Evolutionary conservation across 768 basidiomycete genomes (phyloP).

Genomic region (Russula emetica): DNA sequence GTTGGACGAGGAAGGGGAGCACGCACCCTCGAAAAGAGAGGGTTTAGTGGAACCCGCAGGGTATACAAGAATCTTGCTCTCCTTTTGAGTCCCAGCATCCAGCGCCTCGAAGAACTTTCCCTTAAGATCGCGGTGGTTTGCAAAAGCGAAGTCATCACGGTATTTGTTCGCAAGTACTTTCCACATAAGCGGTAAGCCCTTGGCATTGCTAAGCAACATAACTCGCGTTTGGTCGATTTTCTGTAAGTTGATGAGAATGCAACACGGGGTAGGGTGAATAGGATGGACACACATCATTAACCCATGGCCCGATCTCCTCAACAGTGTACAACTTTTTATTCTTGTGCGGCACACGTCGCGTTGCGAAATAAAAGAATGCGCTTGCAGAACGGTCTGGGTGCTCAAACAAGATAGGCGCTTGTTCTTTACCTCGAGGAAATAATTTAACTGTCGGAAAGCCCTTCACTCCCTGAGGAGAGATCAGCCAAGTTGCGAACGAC

Average conservation of each 20-base stretch:
- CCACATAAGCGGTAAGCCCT: slow-evolving; percentile 75
- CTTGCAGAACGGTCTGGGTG: slow-evolving; percentile 64
- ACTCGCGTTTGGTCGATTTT: slow-evolving; percentile 48
- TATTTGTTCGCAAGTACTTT: slow-evolving; percentile 73
- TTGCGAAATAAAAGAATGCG: slow-evolving; percentile 71
- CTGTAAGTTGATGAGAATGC: slow-evolving; percentile 29
- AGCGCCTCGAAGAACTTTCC: slow-evolving; percentile 54
- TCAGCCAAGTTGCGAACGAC: neutral
- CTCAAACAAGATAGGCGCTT: slow-evolving; percentile 62
- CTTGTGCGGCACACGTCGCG: slow-evolving; percentile 66
- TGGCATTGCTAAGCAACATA: slow-evolving; percentile 70
- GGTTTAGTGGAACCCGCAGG: slow-evolving; percentile 53
- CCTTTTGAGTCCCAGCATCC: slow-evolving; percentile 47
- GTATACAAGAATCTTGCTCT: slow-evolving; percentile 69
- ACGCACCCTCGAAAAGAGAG: slow-evolving; percentile 63
- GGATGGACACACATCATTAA: slow-evolving; percentile 52
- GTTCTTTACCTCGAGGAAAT: slow-evolving; percentile 70
- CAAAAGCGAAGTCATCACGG: slow-evolving; percentile 57
- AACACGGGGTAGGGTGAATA: neutral
- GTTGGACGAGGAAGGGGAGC: neutral
- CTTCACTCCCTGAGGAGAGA: slow-evolving; percentile 53
- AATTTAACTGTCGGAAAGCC: slow-evolving; percentile 95
- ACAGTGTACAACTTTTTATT: slow-evolving; percentile 55
- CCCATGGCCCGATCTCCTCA: slow-evolving; percentile 62
- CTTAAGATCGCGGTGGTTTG: slow-evolving; percentile 59